Conservation (phyloP, 495 filamentous ascomycete genomes). For the Physcia stellaris region DNA sequence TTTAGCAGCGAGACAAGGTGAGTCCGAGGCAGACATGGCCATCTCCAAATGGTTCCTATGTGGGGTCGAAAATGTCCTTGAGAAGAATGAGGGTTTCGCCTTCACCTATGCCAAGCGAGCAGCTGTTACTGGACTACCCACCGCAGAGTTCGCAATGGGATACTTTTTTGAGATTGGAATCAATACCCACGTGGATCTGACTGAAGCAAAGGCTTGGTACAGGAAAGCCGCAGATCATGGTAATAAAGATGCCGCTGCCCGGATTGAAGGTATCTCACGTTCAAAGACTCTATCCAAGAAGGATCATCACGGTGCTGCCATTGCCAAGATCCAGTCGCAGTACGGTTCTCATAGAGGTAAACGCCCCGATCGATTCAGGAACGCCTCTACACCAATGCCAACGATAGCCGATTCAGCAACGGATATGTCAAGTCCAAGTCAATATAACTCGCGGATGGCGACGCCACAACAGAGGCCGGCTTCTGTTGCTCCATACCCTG, state of each 20-base stretch:
- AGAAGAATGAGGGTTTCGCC: constrained; percentile 88
- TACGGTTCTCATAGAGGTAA: constrained; percentile 74
- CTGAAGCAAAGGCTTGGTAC: constrained; percentile 83
- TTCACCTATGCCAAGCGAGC: constrained; percentile 84
- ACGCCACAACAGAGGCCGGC: constrained; percentile 24
- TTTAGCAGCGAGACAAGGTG: constrained; percentile 76
- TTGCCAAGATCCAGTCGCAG: constrained; percentile 81
- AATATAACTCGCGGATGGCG: constrained; percentile 42
- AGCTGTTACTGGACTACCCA: constrained; percentile 63
- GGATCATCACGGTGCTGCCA: constrained; percentile 85
- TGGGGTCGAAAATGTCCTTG: constrained; percentile 78
- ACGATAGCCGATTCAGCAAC: constrained; percentile 33
- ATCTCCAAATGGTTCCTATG: constrained; percentile 99
- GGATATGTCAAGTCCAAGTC: constrained; percentile 61
- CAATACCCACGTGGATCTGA: constrained; percentile 64
- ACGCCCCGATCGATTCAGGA: constrained; percentile 47
- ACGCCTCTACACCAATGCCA: constrained; percentile 35
- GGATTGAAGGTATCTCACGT: constrained; percentile 74
- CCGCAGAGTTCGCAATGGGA: constrained; percentile 91
- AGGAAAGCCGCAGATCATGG: constrained; percentile 78
- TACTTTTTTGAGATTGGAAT: constrained; percentile 98
- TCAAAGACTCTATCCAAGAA: constrained; percentile 76
- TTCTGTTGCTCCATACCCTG: constrained; percentile 38
- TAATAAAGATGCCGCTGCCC: constrained; percentile 72
- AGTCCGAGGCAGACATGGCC: constrained; percentile 86